These are phyloP conservation scores for Elaphomyces granulatus DNA, from an alignment of 495 filamentous ascomycete species.

Conservation along the genomic window DNA sequence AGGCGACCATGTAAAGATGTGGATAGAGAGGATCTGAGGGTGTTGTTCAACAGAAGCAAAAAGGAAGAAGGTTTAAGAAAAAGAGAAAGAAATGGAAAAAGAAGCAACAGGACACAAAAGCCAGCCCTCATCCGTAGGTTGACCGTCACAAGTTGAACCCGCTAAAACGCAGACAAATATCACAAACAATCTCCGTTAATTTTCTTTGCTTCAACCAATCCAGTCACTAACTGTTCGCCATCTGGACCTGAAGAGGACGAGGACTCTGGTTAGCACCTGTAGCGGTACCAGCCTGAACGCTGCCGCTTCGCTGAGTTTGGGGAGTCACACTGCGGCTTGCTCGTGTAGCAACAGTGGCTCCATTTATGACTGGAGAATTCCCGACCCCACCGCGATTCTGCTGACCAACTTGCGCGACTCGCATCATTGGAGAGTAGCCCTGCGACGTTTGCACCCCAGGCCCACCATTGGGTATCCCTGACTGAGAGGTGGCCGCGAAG, in stretches of 20 bases:
- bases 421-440: conserved; percentile 58
- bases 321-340: conserved; percentile 36
- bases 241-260: conserved; percentile 30
- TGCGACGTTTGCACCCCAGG: conserved; percentile 36
- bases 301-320: conserved; percentile 35
- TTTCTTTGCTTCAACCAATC: too few relatives aligned
- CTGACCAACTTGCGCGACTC: conserved; percentile 45
- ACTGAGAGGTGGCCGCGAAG: conserved; percentile 23
- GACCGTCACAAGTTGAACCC: too few relatives aligned
- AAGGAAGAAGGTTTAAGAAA: too few relatives aligned
- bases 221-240: conserved; percentile 13
- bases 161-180: too few relatives aligned
- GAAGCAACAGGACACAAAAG: too few relatives aligned
- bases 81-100: too few relatives aligned
- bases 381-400: conserved; percentile 27
- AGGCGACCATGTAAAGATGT: too few relatives aligned
- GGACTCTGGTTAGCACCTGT: conserved; percentile 30
- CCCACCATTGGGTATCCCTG: conserved; percentile 20
- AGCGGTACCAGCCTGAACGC: conserved; percentile 23
- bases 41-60: too few relatives aligned
- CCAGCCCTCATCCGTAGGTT: too few relatives aligned
- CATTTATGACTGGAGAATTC: conserved; percentile 30
- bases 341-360: conserved; percentile 19
- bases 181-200: too few relatives aligned
- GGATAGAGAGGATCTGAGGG: too few relatives aligned